These are phyloP conservation scores for Entomortierella parvispora DNA, from an alignment of 192 early-diverging fungal genomes.

Conservation along the genomic window DNA sequence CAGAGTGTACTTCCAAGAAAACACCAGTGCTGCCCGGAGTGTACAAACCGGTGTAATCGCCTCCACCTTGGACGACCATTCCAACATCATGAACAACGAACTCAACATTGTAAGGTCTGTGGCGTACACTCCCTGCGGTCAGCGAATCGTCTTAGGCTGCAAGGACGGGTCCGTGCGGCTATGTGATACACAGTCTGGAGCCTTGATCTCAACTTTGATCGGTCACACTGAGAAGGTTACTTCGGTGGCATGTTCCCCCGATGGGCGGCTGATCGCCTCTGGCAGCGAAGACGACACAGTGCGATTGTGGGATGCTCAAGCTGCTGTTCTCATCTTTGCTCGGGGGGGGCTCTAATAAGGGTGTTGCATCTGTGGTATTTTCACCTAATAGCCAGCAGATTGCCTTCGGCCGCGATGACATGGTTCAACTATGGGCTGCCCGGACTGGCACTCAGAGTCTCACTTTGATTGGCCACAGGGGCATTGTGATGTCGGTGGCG, in stretches of 20 bases:
- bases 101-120: too few relatives aligned
- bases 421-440: slow-evolving; percentile 4
- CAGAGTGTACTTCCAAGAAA: too few relatives aligned
- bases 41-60: too few relatives aligned
- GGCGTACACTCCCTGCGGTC: too few relatives aligned
- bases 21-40: too few relatives aligned
- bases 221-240: background rate
- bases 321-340: background rate
- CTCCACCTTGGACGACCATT: too few relatives aligned
- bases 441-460: background rate
- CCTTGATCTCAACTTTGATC: too few relatives aligned
- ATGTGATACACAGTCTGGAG: too few relatives aligned
- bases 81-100: background rate
- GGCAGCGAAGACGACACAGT: slow-evolving; percentile 1
- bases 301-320: background rate
- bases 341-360: background rate
- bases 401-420: background rate
- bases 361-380: background rate
- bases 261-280: background rate
- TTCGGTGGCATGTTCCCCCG: background rate
- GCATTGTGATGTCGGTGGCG: background rate
- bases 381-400: slow-evolving; percentile 3
- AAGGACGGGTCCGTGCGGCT: too few relatives aligned
- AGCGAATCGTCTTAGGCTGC: too few relatives aligned
- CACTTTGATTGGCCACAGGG: background rate